These are phyloP conservation scores for Linum lewisii DNA, from an alignment of 345 rosid genomes.

Conservation along the genomic window DNA sequence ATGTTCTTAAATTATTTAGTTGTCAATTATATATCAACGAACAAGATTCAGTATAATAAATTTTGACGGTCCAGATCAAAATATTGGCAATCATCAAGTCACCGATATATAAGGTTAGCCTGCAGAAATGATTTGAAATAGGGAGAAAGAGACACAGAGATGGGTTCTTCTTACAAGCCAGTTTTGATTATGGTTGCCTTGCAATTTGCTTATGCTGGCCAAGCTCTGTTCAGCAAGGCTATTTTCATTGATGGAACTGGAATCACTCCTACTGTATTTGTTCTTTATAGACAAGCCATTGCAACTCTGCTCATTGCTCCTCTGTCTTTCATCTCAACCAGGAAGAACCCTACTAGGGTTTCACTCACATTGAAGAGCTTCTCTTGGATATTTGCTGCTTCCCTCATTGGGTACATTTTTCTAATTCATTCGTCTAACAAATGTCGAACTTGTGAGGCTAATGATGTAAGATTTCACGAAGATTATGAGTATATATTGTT, in stretches of 20 bases:
- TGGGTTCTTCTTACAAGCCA: constrained; percentile 18
- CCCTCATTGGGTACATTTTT: constrained; percentile 30
- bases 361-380: constrained; percentile 26
- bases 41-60: too few species aligned
- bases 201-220: constrained; percentile 26
- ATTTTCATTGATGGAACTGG: constrained; percentile 33
- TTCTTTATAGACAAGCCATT: constrained; percentile 33
- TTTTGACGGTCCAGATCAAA: too few species aligned
- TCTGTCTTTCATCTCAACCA: constrained; percentile 22
- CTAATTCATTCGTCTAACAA: too few species aligned
- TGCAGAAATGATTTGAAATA: too few species aligned
- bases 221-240: constrained; percentile 26
- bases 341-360: constrained; percentile 17
- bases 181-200: constrained; percentile 28
- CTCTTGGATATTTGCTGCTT: constrained; percentile 27
- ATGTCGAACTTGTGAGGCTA: too few species aligned
- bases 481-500: background rate
- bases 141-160: background rate
- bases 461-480: background rate
- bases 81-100: too few species aligned
- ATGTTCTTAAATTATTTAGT: too few species aligned
- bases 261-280: constrained; percentile 31
- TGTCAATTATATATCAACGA: too few species aligned
- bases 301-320: constrained; percentile 32
- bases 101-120: too few species aligned